These are phyloP conservation scores for Tetragonia tetragonoides DNA, from an alignment of 148 eudicot genomes.

Conservation along the genomic window DNA sequence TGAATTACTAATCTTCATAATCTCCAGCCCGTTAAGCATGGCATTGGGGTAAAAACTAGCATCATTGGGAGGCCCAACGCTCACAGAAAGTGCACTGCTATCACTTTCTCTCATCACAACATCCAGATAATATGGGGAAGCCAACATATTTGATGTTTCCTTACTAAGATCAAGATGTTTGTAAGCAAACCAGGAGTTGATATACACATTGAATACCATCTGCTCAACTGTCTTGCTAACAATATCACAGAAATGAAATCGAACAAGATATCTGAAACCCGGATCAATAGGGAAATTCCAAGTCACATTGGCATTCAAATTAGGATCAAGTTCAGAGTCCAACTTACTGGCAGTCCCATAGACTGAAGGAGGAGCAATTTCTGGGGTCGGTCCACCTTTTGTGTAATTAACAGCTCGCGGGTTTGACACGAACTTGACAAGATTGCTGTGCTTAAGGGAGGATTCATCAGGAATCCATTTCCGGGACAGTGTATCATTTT, in stretches of 20 bases:
- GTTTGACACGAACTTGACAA: constrained; percentile 35
- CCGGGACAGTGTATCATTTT: constrained; percentile 51
- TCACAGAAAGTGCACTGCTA: constrained; percentile 30
- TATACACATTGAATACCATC: constrained; percentile 51
- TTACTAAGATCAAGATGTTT: constrained; percentile 51
- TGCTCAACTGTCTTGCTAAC: constrained; percentile 20
- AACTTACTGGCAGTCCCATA: constrained; percentile 58
- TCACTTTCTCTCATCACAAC: constrained; percentile 33
- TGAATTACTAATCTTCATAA: constrained; percentile 59
- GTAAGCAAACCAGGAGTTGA: constrained; percentile 44
- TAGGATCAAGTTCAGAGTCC: constrained; percentile 33
- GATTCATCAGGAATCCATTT: constrained; percentile 49
- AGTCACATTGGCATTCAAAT: constrained; percentile 40
- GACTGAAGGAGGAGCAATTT: constrained; percentile 49
- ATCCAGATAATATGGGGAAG: constrained; percentile 49
- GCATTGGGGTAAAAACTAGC: constrained; percentile 42
- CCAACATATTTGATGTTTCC: constrained; percentile 35
- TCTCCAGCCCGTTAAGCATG: constrained; percentile 69
- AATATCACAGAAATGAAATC: constrained; percentile 67
- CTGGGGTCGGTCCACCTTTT: constrained; percentile 24
- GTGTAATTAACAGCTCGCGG: constrained; percentile 38
- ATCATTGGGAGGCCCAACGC: constrained; percentile 44
- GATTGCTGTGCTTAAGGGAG: constrained; percentile 33
- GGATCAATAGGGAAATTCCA: constrained; percentile 58
- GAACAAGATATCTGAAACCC: constrained; percentile 50